A percentile compares a stretch with the other conserved stretches of the same genome.
Evolutionary conservation across 2,329 filamentous ascomycete genomes (phyloP).

Genomic region (Neofusicoccum laricinum): DNA sequence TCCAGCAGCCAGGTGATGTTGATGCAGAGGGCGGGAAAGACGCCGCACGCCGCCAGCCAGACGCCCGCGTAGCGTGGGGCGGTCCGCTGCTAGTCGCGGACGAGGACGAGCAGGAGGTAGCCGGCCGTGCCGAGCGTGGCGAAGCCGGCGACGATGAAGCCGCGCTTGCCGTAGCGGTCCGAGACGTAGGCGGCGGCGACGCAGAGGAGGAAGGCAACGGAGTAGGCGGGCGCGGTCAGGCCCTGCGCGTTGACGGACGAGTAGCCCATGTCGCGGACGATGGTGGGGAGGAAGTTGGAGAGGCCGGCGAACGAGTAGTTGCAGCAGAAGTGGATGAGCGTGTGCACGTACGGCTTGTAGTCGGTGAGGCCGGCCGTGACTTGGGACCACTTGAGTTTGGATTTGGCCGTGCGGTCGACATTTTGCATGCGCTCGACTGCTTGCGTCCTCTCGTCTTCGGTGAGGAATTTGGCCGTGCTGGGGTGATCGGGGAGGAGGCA

Average conservation of each 20-base stretch:
- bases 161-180: conserved; percentile 37
- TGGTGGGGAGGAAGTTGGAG: conserved; percentile 43
- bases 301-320: conserved; percentile 40
- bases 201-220: conserved; percentile 38
- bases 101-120: conserved; percentile 32
- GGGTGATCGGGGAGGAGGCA: conserved; percentile 33
- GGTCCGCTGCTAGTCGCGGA: conserved; percentile 24
- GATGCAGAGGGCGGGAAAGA: conserved; percentile 31
- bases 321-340: conserved; percentile 40
- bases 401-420: conserved; percentile 29
- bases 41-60: conserved; percentile 36
- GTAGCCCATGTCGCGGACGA: conserved; percentile 41
- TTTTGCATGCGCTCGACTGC: conserved; percentile 43
- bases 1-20: conserved; percentile 33
- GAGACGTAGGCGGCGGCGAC: conserved; percentile 31
- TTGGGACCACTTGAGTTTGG: conserved; percentile 40
- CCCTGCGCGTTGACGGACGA: conserved; percentile 40
- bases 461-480: conserved; percentile 28
- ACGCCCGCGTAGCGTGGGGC: conserved; percentile 37
- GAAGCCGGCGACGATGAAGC: conserved; percentile 31
- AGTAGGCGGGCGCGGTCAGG: conserved; percentile 42
- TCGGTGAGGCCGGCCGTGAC: conserved; percentile 34
- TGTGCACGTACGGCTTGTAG: conserved; percentile 38
- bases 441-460: conserved; percentile 24
- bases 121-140: conserved; percentile 29